Base-by-base conservation (phyloP, 257 asterid species). In the Thymus quinquecostatus region DNA sequence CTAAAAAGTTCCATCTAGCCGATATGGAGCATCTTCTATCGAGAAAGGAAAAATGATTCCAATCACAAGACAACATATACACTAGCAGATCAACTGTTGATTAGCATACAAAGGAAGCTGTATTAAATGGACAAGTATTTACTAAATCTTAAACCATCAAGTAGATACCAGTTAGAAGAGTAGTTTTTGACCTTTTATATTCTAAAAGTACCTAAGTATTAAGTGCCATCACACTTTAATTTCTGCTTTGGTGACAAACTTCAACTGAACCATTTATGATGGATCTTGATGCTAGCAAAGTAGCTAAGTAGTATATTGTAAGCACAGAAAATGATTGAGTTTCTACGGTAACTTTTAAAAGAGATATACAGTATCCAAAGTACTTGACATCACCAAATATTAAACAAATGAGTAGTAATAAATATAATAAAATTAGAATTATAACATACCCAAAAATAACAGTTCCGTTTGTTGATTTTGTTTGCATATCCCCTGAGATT, bases 401-500 rank as follows among this genome's bases (percentile, higher is more conserved):
- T 11, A 59, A 38, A 38, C 3, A 38, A 38, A 38, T 38, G 41
- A 4, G 6, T 5, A 38, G 38, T 34, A 34, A 4, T 38, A 38
- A 38, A 38, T 38, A 32, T 58, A 13, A 12, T 47, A 38, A 36
- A 30, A 47, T 57, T 69, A 61, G 77, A 77, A 38, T 40, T 66
- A 55, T 36, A 65, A 78, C 92, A 80, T 81, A 89, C 99, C 99
- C 99, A 82, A 95, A 95, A 76, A 92, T 86, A 81, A 92, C 98
- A 77, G 87, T 95, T 81, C 99, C 99, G 72, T 95, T 95, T 34
- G 97, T 83, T 2, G 94, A 80, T 65, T 83, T 85, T 57, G 99
- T 95, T 76, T 95, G 87, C 73, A 87, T 82, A 92, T 95, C 99
- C 59, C 99, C 99, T 40, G 99, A 95, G 40, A 95, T 97, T 68